Evolutionary conservation across 1,284 basidiomycete genomes (phyloP).

Genomic region (Rhodotorula sp.): DNA sequence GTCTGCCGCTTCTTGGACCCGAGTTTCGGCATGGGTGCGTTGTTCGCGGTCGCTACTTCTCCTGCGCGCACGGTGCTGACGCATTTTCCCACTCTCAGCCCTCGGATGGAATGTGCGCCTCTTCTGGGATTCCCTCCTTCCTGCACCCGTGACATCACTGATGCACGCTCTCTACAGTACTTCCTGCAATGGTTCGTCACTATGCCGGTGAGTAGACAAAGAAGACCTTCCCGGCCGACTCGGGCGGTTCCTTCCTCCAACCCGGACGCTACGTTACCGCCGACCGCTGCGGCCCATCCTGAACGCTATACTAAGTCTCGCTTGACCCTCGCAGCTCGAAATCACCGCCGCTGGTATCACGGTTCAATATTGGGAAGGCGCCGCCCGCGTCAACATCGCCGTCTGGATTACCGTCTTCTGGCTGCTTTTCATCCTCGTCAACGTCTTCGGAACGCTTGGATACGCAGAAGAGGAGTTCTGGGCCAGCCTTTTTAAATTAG

Average conservation of each 20-base stretch:
- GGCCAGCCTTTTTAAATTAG: conserved; percentile 48
- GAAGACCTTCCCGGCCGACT: background rate
- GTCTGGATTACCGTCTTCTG: conserved; percentile 49
- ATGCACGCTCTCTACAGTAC: background rate
- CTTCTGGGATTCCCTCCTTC: too few species aligned
- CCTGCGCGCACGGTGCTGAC: background rate
- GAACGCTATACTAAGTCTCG: too few species aligned
- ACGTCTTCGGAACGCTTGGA: conserved; percentile 41
- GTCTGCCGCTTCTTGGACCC: conserved; percentile 46
- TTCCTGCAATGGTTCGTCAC: conserved; percentile 1
- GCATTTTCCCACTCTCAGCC: conserved; percentile 25
- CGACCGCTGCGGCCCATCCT: too few species aligned
- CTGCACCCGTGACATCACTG: background rate
- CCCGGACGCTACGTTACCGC: too few species aligned
- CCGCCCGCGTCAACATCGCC: conserved; percentile 16
- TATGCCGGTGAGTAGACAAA: background rate
- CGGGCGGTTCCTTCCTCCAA: background rate
- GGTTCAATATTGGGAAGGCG: conserved; percentile 38
- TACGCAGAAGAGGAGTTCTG: conserved; percentile 49
- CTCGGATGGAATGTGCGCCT: conserved; percentile 46
- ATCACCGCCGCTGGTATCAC: conserved; percentile 45
- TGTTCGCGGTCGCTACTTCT: background rate
- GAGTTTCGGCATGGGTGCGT: conserved; percentile 32
- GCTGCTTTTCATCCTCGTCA: conserved; percentile 36
- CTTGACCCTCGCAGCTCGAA: conserved; percentile 43